Evolutionary conservation across 2,329 filamentous ascomycete genomes (phyloP).

Genomic region (Aspergillus nomiae): DNA sequence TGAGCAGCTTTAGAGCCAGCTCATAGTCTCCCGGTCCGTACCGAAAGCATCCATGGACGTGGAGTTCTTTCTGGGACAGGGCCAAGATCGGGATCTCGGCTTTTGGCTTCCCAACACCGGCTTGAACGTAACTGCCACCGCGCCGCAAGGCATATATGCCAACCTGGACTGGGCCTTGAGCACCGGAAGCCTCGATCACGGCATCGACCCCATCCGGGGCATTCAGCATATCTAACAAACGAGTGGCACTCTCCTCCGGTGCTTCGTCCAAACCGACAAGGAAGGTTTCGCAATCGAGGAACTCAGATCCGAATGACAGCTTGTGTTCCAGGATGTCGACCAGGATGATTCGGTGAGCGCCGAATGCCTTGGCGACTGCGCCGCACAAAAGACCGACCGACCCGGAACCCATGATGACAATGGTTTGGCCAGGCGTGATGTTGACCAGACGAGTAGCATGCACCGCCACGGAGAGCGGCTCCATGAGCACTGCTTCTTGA

Average conservation of each 20-base stretch:
- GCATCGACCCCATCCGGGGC: conserved; percentile 39
- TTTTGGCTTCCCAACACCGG: conserved; percentile 40
- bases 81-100: conserved; percentile 36
- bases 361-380: conserved; percentile 63
- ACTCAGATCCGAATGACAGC: conserved; percentile 53
- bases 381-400: conserved; percentile 64
- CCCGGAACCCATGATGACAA: conserved; percentile 62
- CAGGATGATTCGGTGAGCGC: conserved; percentile 61
- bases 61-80: conserved; percentile 33
- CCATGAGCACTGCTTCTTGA: conserved; percentile 48
- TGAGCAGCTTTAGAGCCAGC: conserved; percentile 40
- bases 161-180: conserved; percentile 45
- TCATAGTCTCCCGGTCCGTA: conserved; percentile 33
- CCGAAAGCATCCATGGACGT: conserved; percentile 33
- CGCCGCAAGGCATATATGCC: conserved; percentile 39
- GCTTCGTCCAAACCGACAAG: conserved; percentile 26
- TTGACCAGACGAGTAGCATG: conserved; percentile 42
- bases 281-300: neutral
- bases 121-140: conserved; percentile 31
- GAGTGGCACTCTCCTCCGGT: conserved; percentile 20
- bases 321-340: conserved; percentile 62
- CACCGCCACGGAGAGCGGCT: conserved; percentile 50
- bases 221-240: conserved; percentile 41
- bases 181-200: conserved; percentile 46
- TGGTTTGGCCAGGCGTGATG: conserved; percentile 38